These are phyloP conservation scores for Kodamaea alishanica DNA, from an alignment of 1,139 yeast species.

Conservation along the genomic window DNA sequence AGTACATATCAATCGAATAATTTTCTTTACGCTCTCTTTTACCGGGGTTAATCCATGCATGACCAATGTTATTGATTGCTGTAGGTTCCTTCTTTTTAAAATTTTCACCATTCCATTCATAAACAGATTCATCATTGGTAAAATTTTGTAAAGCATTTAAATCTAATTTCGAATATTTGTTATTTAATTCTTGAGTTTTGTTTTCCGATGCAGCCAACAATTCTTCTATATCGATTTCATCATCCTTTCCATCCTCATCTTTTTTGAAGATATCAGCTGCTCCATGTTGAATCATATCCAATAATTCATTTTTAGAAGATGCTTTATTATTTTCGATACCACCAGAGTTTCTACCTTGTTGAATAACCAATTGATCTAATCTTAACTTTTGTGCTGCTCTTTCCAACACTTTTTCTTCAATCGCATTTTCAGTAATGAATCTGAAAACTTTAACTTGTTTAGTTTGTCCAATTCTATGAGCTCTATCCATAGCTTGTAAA, in stretches of 20 bases:
- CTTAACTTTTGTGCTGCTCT: slow-evolving; percentile 77
- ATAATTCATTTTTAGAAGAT: slow-evolving; percentile 63
- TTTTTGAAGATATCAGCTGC: slow-evolving; percentile 59
- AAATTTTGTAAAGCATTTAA: slow-evolving; percentile 75
- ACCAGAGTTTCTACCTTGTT: slow-evolving; percentile 58
- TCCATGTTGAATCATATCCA: slow-evolving; percentile 79
- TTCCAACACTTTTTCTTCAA: slow-evolving; percentile 76
- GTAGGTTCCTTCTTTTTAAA: slow-evolving; percentile 62
- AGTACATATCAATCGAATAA: slow-evolving; percentile 74
- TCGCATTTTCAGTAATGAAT: slow-evolving; percentile 74
- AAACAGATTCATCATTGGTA: slow-evolving; percentile 61
- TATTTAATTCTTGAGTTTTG: slow-evolving; percentile 59
- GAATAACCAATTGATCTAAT: slow-evolving; percentile 76
- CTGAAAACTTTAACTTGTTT: slow-evolving; percentile 77
- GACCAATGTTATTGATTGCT: slow-evolving; percentile 39
- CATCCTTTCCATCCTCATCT: slow-evolving; percentile 22
- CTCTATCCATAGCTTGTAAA: slow-evolving; percentile 85
- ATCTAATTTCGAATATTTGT: slow-evolving; percentile 63
- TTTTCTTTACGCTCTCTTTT: slow-evolving; percentile 78
- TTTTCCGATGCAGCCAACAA: slow-evolving; percentile 58
- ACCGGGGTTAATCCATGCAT: slow-evolving; percentile 69
- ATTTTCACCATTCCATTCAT: slow-evolving; percentile 84
- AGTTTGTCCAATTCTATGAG: slow-evolving; percentile 82
- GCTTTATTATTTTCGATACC: slow-evolving; percentile 39
- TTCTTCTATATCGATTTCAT: slow-evolving; percentile 61